Conservation (phyloP, 2,329 filamentous ascomycete genomes). For the Neofusicoccum laricinum region DNA sequence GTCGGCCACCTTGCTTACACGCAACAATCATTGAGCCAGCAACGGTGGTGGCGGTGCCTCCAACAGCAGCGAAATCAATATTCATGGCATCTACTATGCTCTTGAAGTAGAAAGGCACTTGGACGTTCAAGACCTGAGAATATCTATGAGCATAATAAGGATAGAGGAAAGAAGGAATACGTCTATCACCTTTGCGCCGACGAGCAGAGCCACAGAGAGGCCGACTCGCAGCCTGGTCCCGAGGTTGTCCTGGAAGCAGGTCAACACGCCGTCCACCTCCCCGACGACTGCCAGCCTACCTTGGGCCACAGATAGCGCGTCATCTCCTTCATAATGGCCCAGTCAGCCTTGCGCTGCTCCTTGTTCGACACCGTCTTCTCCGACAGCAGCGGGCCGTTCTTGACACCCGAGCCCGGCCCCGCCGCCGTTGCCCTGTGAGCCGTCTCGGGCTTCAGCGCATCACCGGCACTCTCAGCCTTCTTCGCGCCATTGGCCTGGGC, state of each 20-base stretch:
- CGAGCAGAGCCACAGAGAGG: conserved; percentile 75
- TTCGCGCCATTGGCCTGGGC: conserved; percentile 23
- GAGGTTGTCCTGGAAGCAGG: conserved; percentile 59
- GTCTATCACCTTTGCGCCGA: conserved; percentile 75
- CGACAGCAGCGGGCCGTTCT: conserved; percentile 58
- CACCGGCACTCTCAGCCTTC: conserved; percentile 27
- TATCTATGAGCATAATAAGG: conserved; percentile 19
- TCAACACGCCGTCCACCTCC: neutral
- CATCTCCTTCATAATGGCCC: conserved; percentile 99
- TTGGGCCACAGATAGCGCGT: conserved; percentile 94
- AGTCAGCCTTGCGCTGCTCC: conserved; percentile 93
- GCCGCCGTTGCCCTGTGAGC: conserved; percentile 25
- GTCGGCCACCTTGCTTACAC: conserved; percentile 49
- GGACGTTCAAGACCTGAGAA: conserved; percentile 75
- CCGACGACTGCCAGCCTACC: conserved; percentile 24
- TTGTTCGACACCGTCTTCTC: conserved; percentile 67
- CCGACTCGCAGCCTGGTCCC: conserved; percentile 82
- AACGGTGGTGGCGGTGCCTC: conserved; percentile 85
- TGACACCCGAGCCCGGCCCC: conserved; percentile 28
- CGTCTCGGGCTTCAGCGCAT: conserved; percentile 17
- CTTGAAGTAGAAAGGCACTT: conserved; percentile 99
- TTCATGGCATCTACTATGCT: conserved; percentile 98
- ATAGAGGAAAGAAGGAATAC: conserved; percentile 4
- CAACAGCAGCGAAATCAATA: conserved; percentile 79
- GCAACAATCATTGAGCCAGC: conserved; percentile 92